Percentiles rank a stretch among this genome's conserved stretches.
These are phyloP conservation scores for grape (Vitis vinifera) DNA, from an alignment of 164 flowering plant genomes.

Conservation along the genomic window DNA sequence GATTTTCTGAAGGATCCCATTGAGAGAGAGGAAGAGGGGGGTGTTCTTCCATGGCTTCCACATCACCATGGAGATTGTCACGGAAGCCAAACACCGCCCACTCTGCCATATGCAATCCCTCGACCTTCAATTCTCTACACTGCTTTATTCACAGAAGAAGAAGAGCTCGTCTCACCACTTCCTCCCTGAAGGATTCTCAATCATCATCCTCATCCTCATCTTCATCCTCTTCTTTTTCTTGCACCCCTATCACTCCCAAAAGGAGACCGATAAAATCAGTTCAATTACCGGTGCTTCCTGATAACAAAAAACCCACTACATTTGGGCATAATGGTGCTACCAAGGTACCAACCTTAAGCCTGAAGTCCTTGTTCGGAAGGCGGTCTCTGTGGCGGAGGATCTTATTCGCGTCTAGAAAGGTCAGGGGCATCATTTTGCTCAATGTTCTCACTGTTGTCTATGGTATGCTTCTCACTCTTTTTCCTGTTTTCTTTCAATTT, in stretches of 20 bases:
- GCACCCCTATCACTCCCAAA: neutral
- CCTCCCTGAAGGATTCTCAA: constrained; percentile 14
- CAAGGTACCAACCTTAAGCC: constrained; percentile 11
- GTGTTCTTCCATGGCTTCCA: constrained; percentile 30
- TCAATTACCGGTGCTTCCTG: constrained; percentile 2
- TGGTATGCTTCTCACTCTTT: constrained; percentile 36
- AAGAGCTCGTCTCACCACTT: constrained; percentile 22
- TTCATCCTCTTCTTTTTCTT: constrained; percentile 4
- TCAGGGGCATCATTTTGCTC: constrained; percentile 75
- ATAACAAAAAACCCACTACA: neutral
- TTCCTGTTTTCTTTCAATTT: neutral
- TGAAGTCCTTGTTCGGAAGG: constrained; percentile 35
- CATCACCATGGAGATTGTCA: constrained; percentile 35
- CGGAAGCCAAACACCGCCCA: constrained; percentile 16
- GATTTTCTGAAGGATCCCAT: neutral
- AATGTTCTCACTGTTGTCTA: constrained; percentile 64
- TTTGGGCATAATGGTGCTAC: neutral
- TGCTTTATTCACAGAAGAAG: neutral
- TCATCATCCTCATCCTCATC: constrained; percentile 6
- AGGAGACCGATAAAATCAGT: constrained; percentile 1
- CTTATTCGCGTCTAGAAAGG: constrained; percentile 62
- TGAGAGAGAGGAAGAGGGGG: neutral
- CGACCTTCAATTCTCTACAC: constrained; percentile 11
- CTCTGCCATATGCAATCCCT: constrained; percentile 7
- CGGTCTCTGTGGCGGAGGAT: constrained; percentile 64